These are phyloP conservation scores for Heliamphora exappendiculata DNA, from an alignment of 148 eudicot genomes.

Conservation along the genomic window DNA sequence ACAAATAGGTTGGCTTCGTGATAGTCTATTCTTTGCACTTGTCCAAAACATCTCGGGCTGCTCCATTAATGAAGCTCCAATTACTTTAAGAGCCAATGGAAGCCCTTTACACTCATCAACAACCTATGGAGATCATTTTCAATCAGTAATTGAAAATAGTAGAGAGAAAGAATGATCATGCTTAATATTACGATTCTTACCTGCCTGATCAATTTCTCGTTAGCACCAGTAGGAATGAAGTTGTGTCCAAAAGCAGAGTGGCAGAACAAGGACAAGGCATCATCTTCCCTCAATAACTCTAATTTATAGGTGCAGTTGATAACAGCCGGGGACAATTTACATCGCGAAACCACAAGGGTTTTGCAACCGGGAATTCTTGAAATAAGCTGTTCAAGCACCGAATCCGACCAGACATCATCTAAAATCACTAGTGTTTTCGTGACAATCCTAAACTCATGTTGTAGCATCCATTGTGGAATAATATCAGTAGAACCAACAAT, in stretches of 20 bases:
- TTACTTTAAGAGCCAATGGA: constrained; percentile 79
- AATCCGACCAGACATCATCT: constrained; percentile 85
- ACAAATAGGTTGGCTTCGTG: constrained; percentile 57
- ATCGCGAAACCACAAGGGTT: constrained; percentile 64
- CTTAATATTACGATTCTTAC: constrained; percentile 19
- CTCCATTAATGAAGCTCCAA: constrained; percentile 75
- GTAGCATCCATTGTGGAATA: constrained; percentile 32
- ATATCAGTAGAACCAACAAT: constrained; percentile 18
- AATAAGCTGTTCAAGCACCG: constrained; percentile 54
- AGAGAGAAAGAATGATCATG: not conserved
- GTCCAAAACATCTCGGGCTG: constrained; percentile 62
- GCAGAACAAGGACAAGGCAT: constrained; percentile 69
- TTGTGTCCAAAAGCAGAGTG: constrained; percentile 57
- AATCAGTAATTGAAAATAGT: constrained; percentile 6
- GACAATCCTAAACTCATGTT: constrained; percentile 18
- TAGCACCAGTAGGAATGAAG: constrained; percentile 38
- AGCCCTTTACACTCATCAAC: constrained; percentile 79
- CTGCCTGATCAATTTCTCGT: constrained; percentile 48
- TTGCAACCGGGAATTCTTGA: constrained; percentile 56
- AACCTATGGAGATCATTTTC: constrained; percentile 33
- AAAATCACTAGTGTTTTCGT: constrained; percentile 45
- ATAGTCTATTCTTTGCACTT: constrained; percentile 61
- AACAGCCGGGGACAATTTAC: constrained; percentile 46
- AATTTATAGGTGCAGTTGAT: constrained; percentile 48
- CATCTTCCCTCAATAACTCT: constrained; percentile 55